Evolutionary conservation across 2,329 filamentous ascomycete species (phyloP), one percentile per base, ranked within the genome.

Genomic region (Chrysosphaeria jannelii): DNA sequence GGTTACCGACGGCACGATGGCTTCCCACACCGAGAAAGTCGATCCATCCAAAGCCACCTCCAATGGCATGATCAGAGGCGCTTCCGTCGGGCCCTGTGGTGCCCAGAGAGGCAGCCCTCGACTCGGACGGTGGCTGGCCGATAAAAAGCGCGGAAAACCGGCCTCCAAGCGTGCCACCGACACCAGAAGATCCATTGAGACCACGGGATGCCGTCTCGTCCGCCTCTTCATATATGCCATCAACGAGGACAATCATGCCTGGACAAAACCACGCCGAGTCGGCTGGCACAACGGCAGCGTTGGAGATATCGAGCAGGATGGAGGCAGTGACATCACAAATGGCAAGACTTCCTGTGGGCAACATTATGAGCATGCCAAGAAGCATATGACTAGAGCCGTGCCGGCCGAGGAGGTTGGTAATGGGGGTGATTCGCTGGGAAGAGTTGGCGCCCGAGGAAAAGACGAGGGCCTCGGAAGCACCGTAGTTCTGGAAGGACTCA

Each of bases 151-250:
- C 79, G 27, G 89, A 60, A 34, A 97, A 91, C 23, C 66, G 70
- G 5, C 85, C 85, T n/a, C 78, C 78, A 27, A 93, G 75, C 0
- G 70, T 74, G 9, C 79, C 81, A 19, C 81, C 81, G 13, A 91
- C 65, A 20, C 81, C 81, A 22, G 63, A 69, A 31, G 63, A 70
- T 5, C 70, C 68, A 23, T 74, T 71, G 4, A 88, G 51, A 0
- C 61, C 64, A 11, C 64, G 66, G 10, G 67, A 65, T 2, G 53
- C 47, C 11, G 61, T 65, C 30, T 66, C 58, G 29, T 78, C 75
- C 34, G 90, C 78, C 40, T 93, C 85, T 39, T 90, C 78, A 37
- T 97, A 97, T n/a, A 81, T 65, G 5, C 85, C 85, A 36, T 97
- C 85, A 1, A 91, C 63, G 0, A 97, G 55, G 4, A 93, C 72